phyloP scores from a whole-genome alignment of 2,329 filamentous ascomycete species.

The Aspergillus luchuensis region DNA sequence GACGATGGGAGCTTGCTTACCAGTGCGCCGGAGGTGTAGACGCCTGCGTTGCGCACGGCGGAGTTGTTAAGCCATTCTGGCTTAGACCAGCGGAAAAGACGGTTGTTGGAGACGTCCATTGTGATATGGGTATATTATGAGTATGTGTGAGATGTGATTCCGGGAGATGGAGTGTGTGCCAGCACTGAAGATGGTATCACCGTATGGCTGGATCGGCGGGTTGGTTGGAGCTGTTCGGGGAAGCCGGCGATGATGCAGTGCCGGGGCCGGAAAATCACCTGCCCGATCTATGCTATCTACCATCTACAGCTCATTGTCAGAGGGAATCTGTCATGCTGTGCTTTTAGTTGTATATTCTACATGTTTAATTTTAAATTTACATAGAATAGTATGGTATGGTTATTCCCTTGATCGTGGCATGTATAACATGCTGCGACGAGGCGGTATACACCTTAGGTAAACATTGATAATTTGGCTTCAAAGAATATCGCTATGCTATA shows the following conservation, averaged over 20 bases:
- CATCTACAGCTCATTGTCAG: no score
- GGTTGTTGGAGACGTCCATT: conserved; percentile 53
- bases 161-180: not conserved
- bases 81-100: conserved; percentile 68
- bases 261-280: conserved; percentile 24
- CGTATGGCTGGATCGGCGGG: not conserved
- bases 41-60: conserved; percentile 63
- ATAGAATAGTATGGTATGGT: no score
- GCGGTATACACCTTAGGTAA: not conserved
- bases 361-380: rapidly evolving
- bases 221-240: conserved; percentile 7
- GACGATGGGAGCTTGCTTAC: conserved; percentile 50
- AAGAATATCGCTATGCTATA: conserved; percentile 15
- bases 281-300: conserved; percentile 11
- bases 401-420: no score
- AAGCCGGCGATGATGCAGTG: conserved; percentile 24
- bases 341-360: no score
- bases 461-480: not conserved
- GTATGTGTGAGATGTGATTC: not conserved
- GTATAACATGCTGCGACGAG: not conserved
- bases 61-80: conserved; percentile 68
- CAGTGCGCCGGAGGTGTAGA: conserved; percentile 67
- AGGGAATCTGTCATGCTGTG: no score
- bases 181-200: not conserved
- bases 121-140: not conserved